phyloP scores from a whole-genome alignment of 2,329 filamentous ascomycete genomes.

The Aspergillus nomiae region DNA sequence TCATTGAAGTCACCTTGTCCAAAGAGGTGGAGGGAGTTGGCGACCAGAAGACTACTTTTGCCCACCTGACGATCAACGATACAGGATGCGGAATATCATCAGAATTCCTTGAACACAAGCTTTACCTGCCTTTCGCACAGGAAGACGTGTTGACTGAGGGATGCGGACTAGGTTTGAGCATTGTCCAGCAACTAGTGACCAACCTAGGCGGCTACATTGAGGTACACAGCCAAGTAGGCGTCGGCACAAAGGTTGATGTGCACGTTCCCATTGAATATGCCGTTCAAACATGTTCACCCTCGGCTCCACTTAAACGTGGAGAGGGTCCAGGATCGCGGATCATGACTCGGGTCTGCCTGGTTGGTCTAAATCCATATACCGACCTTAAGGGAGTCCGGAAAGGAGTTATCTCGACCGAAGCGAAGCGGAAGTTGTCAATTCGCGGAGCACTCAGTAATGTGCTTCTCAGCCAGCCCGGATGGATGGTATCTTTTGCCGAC shows the following conservation, averaged over 20 bases:
- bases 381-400: slow-evolving; percentile 24
- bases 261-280: slow-evolving; percentile 26
- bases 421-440: slow-evolving; percentile 32
- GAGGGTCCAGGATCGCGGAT: neutral
- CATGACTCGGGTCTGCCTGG: slow-evolving; percentile 26
- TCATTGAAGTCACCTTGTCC: slow-evolving; percentile 34
- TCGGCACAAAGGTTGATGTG: slow-evolving; percentile 33
- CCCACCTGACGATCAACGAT: slow-evolving; percentile 55
- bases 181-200: slow-evolving; percentile 61
- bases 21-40: slow-evolving; percentile 14
- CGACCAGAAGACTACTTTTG: slow-evolving; percentile 16
- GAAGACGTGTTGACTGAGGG: slow-evolving; percentile 62
- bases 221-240: slow-evolving; percentile 47
- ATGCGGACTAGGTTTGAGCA: slow-evolving; percentile 64
- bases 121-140: slow-evolving; percentile 66
- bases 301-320: neutral
- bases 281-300: neutral
- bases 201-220: slow-evolving; percentile 60
- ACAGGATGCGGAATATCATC: slow-evolving; percentile 65
- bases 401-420: slow-evolving; percentile 27
- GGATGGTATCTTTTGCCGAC: slow-evolving; percentile 29
- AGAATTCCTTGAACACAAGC: slow-evolving; percentile 58
- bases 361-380: slow-evolving; percentile 30
- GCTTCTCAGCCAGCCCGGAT: slow-evolving; percentile 24
- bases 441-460: slow-evolving; percentile 28